A percentile compares a stretch with the other conserved stretches of the same genome.
Conservation (phyloP, 257 asterid genomes). For the Solanum tarijense region DNA sequence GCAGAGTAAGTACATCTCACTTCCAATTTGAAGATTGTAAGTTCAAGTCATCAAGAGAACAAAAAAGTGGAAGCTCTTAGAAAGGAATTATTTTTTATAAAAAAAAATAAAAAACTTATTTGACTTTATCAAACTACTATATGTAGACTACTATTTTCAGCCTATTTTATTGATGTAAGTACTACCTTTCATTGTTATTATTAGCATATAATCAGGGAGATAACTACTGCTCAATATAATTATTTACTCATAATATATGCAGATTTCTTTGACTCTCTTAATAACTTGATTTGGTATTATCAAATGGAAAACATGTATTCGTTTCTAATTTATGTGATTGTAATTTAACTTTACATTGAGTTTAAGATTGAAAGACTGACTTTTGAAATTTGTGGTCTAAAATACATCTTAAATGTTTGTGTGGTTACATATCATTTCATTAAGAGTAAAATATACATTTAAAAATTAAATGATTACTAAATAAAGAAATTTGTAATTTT, state of each 20-base stretch:
- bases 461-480: no score
- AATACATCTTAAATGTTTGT: background rate
- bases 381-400: background rate
- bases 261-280: background rate
- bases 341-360: no score
- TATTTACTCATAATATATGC: background rate
- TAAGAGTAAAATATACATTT: no score
- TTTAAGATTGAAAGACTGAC: background rate
- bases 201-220: background rate
- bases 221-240: background rate
- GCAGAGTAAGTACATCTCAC: background rate
- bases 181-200: background rate
- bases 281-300: background rate
- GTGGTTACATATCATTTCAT: no score
- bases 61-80: no score
- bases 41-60: no score
- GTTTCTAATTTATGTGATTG: background rate
- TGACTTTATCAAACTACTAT: background rate
- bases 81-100: no score
- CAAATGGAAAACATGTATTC: background rate
- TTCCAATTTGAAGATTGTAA: background rate
- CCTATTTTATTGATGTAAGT: background rate
- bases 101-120: background rate
- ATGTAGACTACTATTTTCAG: background rate
- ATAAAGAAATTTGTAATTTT: no score